Percentiles rank a stretch among this genome's conserved stretches.
Conservation (phyloP, 495 filamentous ascomycete species). For the Penicillium ucsense region DNA sequence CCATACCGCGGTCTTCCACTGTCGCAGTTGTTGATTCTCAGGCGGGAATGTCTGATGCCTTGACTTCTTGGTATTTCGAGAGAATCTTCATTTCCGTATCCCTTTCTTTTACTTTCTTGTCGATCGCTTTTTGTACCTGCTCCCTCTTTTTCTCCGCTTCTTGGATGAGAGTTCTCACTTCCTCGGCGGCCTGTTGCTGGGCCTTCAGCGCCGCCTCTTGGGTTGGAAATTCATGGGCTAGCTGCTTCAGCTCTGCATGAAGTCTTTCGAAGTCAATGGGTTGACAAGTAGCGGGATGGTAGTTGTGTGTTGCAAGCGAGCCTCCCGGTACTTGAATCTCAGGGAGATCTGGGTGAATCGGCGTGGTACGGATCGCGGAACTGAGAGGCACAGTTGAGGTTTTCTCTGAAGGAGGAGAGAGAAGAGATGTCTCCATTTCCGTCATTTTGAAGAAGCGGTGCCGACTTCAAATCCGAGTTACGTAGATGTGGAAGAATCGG, state of each 20-base stretch:
- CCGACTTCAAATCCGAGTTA: too few relatives aligned
- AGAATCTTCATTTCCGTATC: slow-evolving; percentile 38
- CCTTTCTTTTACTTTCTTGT: slow-evolving; percentile 37
- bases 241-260: slow-evolving; percentile 23
- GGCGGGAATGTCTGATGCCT: slow-evolving; percentile 23
- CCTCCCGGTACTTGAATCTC: slow-evolving; percentile 30
- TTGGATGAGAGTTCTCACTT: slow-evolving; percentile 31
- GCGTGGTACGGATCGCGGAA: slow-evolving; percentile 27
- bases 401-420: slow-evolving; percentile 27
- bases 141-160: slow-evolving; percentile 31
- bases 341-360: slow-evolving; percentile 33
- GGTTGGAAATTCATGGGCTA: slow-evolving; percentile 30
- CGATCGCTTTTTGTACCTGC: slow-evolving; percentile 32
- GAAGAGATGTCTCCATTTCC: slow-evolving; percentile 15
- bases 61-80: slow-evolving; percentile 35
- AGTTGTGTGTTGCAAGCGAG: slow-evolving; percentile 22
- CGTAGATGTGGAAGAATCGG: too few relatives aligned
- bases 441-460: slow-evolving; percentile 5
- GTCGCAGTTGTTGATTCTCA: slow-evolving; percentile 7
- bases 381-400: slow-evolving; percentile 21
- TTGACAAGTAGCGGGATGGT: slow-evolving; percentile 33
- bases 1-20: background rate
- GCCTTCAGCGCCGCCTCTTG: slow-evolving; percentile 30
- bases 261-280: slow-evolving; percentile 22
- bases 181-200: slow-evolving; percentile 29